phyloP scores from a whole-genome alignment of 2,329 filamentous ascomycete genomes.

The Fusarium mangiferae region DNA sequence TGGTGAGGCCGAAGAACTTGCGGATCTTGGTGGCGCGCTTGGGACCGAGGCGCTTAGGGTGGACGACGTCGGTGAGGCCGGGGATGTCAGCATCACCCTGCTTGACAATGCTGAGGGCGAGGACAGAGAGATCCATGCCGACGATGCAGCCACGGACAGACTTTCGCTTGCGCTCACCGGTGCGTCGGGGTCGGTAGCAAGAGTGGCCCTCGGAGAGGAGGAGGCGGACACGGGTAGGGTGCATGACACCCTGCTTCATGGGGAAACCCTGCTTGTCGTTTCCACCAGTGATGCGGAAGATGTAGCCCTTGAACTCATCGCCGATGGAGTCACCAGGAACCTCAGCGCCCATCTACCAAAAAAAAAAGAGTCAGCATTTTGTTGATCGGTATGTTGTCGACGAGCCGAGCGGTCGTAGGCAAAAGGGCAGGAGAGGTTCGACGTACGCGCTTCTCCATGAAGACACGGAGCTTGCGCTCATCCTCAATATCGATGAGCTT shows the following conservation, averaged over 20 bases:
- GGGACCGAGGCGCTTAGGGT: slow-evolving; percentile 99
- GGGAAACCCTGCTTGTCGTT: slow-evolving; percentile 99
- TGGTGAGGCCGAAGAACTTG: slow-evolving; percentile 99
- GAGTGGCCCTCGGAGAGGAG: slow-evolving; percentile 97
- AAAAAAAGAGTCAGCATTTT: slow-evolving; percentile 48
- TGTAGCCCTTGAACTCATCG: slow-evolving; percentile 99
- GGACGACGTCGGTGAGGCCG: slow-evolving; percentile 95
- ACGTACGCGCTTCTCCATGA: slow-evolving; percentile 96
- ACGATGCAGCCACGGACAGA: slow-evolving; percentile 99
- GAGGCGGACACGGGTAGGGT: slow-evolving; percentile 97
- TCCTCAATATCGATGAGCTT: slow-evolving; percentile 99
- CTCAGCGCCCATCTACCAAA: slow-evolving; percentile 82
- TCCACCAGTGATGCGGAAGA: slow-evolving; percentile 99
- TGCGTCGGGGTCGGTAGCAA: slow-evolving; percentile 98
- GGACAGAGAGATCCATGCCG: slow-evolving; percentile 91
- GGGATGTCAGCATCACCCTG: slow-evolving; percentile 95
- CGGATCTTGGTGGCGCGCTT: slow-evolving; percentile 99
- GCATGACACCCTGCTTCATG: slow-evolving; percentile 99
- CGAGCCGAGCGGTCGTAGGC: slow-evolving; percentile 18
- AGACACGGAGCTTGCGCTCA: slow-evolving; percentile 98
- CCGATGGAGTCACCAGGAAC: slow-evolving; percentile 94
- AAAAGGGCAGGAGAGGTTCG: slow-evolving; percentile 15
- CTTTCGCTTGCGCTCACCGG: slow-evolving; percentile 99
- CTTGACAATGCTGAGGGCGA: slow-evolving; percentile 96
- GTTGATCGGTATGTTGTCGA: slow-evolving; percentile 19